A percentile compares a stretch with the other conserved stretches of the same genome.
Evolutionary conservation across 2,329 filamentous ascomycete species (phyloP).

Genomic region (Trichoderma sp.): DNA sequence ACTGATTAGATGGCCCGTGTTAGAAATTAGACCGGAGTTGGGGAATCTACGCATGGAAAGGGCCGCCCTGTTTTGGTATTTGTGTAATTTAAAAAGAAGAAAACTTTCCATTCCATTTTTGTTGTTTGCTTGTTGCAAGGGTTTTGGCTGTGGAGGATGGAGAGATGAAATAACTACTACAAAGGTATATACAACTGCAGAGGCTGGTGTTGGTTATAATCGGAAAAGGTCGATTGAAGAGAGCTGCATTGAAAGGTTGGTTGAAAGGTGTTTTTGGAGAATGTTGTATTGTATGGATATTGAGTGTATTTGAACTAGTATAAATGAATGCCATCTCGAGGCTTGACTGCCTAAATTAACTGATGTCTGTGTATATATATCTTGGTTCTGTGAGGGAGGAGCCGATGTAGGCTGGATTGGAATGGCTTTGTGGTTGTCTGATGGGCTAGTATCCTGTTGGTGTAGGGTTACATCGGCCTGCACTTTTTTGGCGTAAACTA

Average conservation of each 20-base stretch:
- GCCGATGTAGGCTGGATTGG: no score
- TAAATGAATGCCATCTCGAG: neutral
- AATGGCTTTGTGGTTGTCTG: no score
- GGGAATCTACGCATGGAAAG: neutral
- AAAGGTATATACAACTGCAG: neutral
- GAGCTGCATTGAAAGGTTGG: neutral
- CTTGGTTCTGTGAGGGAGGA: neutral
- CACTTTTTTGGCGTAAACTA: no score
- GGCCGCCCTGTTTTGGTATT: neutral
- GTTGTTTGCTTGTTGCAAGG: neutral
- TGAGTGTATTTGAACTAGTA: neutral
- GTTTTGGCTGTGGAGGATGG: neutral
- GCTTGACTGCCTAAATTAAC: neutral
- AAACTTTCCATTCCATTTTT: neutral
- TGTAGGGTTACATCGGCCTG: no score
- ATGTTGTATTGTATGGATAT: neutral
- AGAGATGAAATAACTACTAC: neutral
- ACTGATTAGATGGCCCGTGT: conserved; percentile 10
- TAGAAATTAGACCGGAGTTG: conserved; percentile 17
- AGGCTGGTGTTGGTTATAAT: neutral
- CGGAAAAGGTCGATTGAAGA: neutral
- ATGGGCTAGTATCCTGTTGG: no score
- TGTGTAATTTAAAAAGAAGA: neutral
- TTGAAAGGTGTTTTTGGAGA: neutral
- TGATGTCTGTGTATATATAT: neutral